Evolutionary conservation across 345 rosid species (phyloP), one percentile per base, ranked within the genome.

Genomic region (Boechera divaricarpa): DNA sequence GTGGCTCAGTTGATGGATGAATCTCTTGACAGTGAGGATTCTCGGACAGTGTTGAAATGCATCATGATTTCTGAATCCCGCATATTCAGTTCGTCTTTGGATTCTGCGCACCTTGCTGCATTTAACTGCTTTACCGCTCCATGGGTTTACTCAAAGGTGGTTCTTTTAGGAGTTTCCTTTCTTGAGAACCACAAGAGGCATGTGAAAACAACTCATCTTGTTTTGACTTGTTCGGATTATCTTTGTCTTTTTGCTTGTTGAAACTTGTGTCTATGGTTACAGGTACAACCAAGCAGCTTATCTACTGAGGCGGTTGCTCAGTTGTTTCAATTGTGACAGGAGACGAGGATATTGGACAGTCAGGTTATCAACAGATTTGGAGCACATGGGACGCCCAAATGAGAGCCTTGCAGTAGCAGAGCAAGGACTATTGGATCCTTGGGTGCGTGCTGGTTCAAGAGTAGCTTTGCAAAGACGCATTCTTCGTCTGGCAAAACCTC

Each of bases 331-430:
- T 26, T 89, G 82, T 80, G 98, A 92, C 72, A 78, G 86, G 77
- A 89, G 98, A 84, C 89, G 97, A 86, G 98, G 98, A 70, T 85
- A 84, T 80, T 92, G 98, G 98, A 92, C 89, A 45, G 84, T 94
- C 11, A 85, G 98, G 76, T 83, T 94, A 83, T 90, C 98, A 26
- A 79, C 91, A 65, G 92, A 94, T 83, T 85, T 94, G 77, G 98
- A 90, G 81, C 98, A 90, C 76, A 71, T 86, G 57, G 91, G 94
- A 66, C 82, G 80, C 77, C 86, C 81, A 49, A 83, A 85, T 76
- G 92, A 92, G 77, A 92, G 97, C 75, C 93, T 94, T 56, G 75
- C 80, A 75, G 87, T 85, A 73, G 98, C 93, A 83, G 98, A 92
- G 75, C 82, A 84, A 57, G 98, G 93, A 53, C 83, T 94, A 44